These are phyloP conservation scores for Aquilaria agallochum DNA, from an alignment of 441 rosid genomes.

Conservation along the genomic window DNA sequence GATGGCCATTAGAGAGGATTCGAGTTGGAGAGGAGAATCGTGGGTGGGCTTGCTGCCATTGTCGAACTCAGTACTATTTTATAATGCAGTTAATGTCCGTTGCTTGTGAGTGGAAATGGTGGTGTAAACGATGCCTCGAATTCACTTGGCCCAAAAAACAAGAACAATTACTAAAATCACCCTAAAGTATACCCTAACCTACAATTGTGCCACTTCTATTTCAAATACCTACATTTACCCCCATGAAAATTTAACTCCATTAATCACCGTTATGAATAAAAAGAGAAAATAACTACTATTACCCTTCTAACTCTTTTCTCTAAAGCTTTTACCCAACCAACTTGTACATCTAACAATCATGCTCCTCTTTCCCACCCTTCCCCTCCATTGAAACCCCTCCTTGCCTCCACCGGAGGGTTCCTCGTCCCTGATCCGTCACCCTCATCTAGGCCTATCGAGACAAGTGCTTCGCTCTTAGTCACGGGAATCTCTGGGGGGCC, in stretches of 20 bases:
- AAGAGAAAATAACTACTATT: no score
- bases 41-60: neutral
- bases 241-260: no score
- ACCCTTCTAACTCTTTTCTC: no score
- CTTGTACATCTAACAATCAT: neutral
- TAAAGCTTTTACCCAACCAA: no score
- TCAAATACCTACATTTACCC: no score
- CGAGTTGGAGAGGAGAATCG: neutral
- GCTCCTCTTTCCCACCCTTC: slow-evolving; percentile 14
- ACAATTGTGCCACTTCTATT: neutral
- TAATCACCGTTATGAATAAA: no score
- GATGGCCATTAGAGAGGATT: slow-evolving; percentile 32
- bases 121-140: slow-evolving; percentile 1
- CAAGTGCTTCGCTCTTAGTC: slow-evolving; percentile 57
- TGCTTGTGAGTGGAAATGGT: neutral
- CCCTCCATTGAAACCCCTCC: slow-evolving; percentile 22
- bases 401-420: slow-evolving; percentile 29
- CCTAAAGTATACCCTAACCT: neutral
- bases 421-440: slow-evolving; percentile 59
- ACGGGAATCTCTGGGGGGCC: slow-evolving; percentile 53
- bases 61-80: neutral
- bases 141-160: neutral
- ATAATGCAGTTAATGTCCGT: neutral
- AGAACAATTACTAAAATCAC: neutral
- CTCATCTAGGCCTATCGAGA: slow-evolving; percentile 55